A percentile compares a stretch with the other conserved stretches of the same genome.
Evolutionary conservation across 192 early-diverging fungal species (phyloP).

Genomic region (Backusella psychrophila): DNA sequence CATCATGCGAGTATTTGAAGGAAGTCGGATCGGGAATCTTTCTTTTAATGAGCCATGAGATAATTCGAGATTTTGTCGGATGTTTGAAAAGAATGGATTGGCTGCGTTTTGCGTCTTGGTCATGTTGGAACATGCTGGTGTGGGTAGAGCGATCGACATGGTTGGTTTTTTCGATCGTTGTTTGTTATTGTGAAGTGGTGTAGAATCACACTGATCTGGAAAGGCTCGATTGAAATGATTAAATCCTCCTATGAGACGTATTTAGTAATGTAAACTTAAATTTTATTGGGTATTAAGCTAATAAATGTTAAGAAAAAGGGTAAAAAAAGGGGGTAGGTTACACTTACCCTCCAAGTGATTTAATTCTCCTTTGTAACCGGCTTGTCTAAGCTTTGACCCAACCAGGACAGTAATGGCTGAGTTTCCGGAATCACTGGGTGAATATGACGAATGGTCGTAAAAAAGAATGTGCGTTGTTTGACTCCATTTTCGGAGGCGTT

Average conservation of each 20-base stretch:
- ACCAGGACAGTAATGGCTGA: not conserved
- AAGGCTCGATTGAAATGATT: slow-evolving; percentile 23
- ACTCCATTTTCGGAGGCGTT: slow-evolving; percentile 48
- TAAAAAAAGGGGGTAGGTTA: not conserved
- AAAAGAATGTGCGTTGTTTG: slow-evolving; percentile 57
- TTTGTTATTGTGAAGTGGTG: not conserved
- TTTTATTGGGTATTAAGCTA: not conserved
- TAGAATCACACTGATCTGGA: slow-evolving; percentile 27
- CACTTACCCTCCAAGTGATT: slow-evolving; percentile 45
- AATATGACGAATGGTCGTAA: slow-evolving; percentile 58
- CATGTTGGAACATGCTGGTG: slow-evolving; percentile 19
- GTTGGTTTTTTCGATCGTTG: not conserved
- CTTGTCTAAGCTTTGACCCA: slow-evolving; percentile 55
- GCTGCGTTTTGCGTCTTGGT: slow-evolving; percentile 32
- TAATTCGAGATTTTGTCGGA: slow-evolving; percentile 49
- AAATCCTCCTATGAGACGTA: slow-evolving; percentile 41
- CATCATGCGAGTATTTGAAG: slow-evolving; percentile 23
- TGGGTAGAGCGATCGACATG: slow-evolving; percentile 20
- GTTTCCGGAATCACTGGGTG: slow-evolving; percentile 18
- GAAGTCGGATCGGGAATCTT: slow-evolving; percentile 43
- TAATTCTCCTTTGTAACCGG: slow-evolving; percentile 39
- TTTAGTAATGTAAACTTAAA: not conserved
- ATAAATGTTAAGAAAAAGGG: not conserved
- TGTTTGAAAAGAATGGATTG: slow-evolving; percentile 56
- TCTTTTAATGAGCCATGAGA: slow-evolving; percentile 44